Conservation (phyloP, 2,329 filamentous ascomycete genomes). For the Talaromyces sp. region DNA sequence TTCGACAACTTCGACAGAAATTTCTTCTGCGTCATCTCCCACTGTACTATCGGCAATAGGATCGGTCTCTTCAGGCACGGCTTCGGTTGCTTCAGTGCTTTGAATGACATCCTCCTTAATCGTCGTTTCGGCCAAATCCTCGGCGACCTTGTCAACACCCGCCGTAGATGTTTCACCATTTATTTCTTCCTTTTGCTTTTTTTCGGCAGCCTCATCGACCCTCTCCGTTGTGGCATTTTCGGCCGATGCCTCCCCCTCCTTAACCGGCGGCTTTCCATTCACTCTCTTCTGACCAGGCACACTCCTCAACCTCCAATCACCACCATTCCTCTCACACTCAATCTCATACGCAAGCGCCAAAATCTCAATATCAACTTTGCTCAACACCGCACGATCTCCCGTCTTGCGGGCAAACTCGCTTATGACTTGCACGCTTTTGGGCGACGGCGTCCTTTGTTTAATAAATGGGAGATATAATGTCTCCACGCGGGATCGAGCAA, state of each 20-base stretch:
- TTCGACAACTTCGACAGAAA: slow-evolving; percentile 26
- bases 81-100: slow-evolving; percentile 26
- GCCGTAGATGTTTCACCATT: background rate
- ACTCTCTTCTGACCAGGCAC: slow-evolving; percentile 75
- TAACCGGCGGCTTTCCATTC: slow-evolving; percentile 65
- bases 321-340: slow-evolving; percentile 88
- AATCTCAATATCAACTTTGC: slow-evolving; percentile 83
- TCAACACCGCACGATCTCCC: slow-evolving; percentile 84
- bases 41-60: slow-evolving; percentile 20
- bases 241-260: slow-evolving; percentile 36
- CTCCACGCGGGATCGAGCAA: slow-evolving; percentile 76
- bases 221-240: slow-evolving; percentile 18
- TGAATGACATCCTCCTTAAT: slow-evolving; percentile 32
- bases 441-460: slow-evolving; percentile 69
- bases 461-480: slow-evolving; percentile 84
- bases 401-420: slow-evolving; percentile 84
- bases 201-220: background rate
- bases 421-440: slow-evolving; percentile 75
- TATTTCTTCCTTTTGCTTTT: slow-evolving; percentile 18
- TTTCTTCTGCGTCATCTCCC: slow-evolving; percentile 15
- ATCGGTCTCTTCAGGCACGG: slow-evolving; percentile 16
- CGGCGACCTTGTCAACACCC: slow-evolving; percentile 32
- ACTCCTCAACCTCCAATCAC: slow-evolving; percentile 79
- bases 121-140: slow-evolving; percentile 29
- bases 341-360: slow-evolving; percentile 89